Conservation (phyloP, 495 filamentous ascomycete genomes). For the Neurospora terricola region DNA sequence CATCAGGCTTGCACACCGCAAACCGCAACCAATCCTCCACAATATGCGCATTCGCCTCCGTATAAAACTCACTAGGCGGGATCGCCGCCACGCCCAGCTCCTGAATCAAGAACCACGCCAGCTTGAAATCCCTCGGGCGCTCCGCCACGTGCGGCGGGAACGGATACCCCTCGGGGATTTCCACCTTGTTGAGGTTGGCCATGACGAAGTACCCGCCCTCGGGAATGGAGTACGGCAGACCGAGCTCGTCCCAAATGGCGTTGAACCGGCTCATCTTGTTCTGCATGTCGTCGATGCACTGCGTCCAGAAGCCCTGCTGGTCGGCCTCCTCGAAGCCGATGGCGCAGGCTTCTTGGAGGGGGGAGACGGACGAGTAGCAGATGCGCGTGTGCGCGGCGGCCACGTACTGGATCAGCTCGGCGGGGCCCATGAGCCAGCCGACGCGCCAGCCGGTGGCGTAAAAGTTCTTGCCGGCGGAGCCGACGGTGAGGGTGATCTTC, state of each 20-base stretch:
- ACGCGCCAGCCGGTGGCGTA: conserved; percentile 97
- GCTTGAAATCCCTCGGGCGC: conserved; percentile 83
- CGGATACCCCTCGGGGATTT: conserved; percentile 66
- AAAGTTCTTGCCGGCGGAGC: conserved; percentile 95
- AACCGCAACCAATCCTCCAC: conserved; percentile 91
- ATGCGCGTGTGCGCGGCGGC: conserved; percentile 89
- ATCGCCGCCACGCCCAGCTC: conserved; percentile 94
- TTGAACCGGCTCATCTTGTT: conserved; percentile 83
- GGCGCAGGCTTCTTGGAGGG: conserved; percentile 91
- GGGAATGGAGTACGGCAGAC: conserved; percentile 81
- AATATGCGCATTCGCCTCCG: conserved; percentile 66
- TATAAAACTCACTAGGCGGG: conserved; percentile 95
- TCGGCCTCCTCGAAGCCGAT: conserved; percentile 92
- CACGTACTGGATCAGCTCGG: conserved; percentile 85
- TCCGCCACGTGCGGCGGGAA: conserved; percentile 83
- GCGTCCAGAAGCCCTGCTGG: conserved; percentile 77
- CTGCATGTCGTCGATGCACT: conserved; percentile 74
- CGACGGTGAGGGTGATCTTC: conserved; percentile 80
- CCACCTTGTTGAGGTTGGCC: conserved; percentile 78
- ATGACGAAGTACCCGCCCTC: conserved; percentile 97
- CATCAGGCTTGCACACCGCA: conserved; percentile 93
- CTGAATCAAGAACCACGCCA: conserved; percentile 92
- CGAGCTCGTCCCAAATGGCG: conserved; percentile 77
- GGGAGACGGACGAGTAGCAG: conserved; percentile 88
- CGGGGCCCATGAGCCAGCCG: conserved; percentile 82